Base-by-base conservation (phyloP, 2,329 filamentous ascomycete genomes). In the Neofusicoccum sp. region DNA sequence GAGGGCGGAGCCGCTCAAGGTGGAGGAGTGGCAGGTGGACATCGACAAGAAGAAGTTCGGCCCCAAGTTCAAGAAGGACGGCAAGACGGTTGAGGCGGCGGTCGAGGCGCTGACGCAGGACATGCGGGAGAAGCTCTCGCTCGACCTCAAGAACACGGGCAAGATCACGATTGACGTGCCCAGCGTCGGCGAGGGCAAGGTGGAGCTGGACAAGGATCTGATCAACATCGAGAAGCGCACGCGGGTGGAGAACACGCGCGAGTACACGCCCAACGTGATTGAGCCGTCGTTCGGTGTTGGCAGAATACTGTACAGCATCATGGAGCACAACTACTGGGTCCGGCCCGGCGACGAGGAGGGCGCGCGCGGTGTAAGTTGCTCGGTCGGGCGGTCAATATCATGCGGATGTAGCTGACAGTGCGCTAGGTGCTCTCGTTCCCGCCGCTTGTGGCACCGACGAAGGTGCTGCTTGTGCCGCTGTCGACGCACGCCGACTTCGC, bases 251-350 rank as follows among this genome's bases (percentile, higher is more conserved):
- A 89, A 96, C 73, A 86, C 88, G 62, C 86, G 95, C 69, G 93
- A 97, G 75, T 99, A 91, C 79, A 96, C 89, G 0, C 93, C 93
- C 63, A 97, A 97, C 72, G 92, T 96, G 49, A 96, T 98, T 68
- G 95, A 99, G 80, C 95, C 93, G 1, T 98, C 93, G 0, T 99
- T 98, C 70, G 93, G 93, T 81, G 96, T 98, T 71, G 95, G 93
- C 63, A 87, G 93, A 69, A 97, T 98, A 64, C 81, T 98, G 62
- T 98, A 96, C 81, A 88, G 89, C 63, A 80, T 99, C 70, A 89
- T 96, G 72, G 95, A 99, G 80, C 95, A 99, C 78, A 87, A 85
- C 74, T 99, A 93, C 84, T 99, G 95, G 93, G 91, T 88, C 58
- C 89, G 95, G 65, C 88, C 87, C 66, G 87, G 85, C 64, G 90